Conservation (phyloP, 768 basidiomycete species). For the Suillus paluster region DNA sequence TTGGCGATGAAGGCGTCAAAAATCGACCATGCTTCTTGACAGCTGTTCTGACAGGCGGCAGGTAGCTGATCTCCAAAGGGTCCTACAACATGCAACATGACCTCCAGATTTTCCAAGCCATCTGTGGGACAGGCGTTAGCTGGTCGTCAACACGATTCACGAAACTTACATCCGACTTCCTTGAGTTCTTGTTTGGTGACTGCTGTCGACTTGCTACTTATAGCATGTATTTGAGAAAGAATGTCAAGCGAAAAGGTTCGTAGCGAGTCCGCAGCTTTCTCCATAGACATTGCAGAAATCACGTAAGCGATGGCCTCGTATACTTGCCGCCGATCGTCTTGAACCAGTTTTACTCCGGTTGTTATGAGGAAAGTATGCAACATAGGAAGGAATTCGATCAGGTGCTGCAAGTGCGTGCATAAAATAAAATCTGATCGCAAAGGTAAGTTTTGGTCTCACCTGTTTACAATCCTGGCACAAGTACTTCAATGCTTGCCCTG, state of each 20-base stretch:
- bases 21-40: conserved; percentile 80
- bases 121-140: conserved; percentile 48
- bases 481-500: conserved; percentile 95
- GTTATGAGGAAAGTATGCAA: conserved; percentile 87
- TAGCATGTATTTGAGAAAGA: conserved; percentile 71
- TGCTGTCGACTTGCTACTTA: conserved; percentile 55
- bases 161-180: conserved; percentile 63
- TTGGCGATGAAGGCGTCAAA: conserved; percentile 81
- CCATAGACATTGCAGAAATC: conserved; percentile 92
- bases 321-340: conserved; percentile 89
- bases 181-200: conserved; percentile 75
- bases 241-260: conserved; percentile 88
- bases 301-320: conserved; percentile 97
- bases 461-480: conserved; percentile 95
- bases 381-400: conserved; percentile 90
- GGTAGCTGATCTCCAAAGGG: conserved; percentile 87
- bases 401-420: conserved; percentile 56
- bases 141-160: not conserved
- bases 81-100: conserved; percentile 85
- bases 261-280: conserved; percentile 83
- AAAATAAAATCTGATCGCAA: conserved; percentile 5
- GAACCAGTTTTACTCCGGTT: conserved; percentile 76
- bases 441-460: conserved; percentile 44
- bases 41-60: conserved; percentile 74
- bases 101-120: conserved; percentile 88